Conservation (phyloP, 2,329 filamentous ascomycete genomes). For the Gaeumannomyces tritici region DNA sequence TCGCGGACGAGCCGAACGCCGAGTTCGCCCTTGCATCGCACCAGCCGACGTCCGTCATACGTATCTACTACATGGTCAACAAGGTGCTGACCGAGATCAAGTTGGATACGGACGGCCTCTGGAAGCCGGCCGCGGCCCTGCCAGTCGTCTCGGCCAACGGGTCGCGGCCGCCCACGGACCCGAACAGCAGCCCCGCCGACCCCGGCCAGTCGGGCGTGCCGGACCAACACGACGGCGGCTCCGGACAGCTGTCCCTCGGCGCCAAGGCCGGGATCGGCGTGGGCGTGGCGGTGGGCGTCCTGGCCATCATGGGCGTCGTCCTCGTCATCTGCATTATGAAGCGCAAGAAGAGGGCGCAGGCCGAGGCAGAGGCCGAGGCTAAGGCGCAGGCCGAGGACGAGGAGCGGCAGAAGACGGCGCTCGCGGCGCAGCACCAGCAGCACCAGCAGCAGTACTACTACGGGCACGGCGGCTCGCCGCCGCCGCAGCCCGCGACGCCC, state of each 20-base stretch:
- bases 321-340: slow-evolving; percentile 17
- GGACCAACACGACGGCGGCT: not conserved
- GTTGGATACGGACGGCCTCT: slow-evolving; percentile 17
- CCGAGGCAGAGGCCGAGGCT: slow-evolving; percentile 3
- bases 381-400: slow-evolving; percentile 7
- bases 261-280: slow-evolving; percentile 25
- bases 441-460: not conserved
- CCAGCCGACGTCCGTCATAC: slow-evolving; percentile 12
- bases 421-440: slow-evolving; percentile 3
- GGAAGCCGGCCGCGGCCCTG: slow-evolving; percentile 18
- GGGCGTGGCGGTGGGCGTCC: slow-evolving; percentile 21
- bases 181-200: slow-evolving; percentile 2
- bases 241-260: slow-evolving; percentile 19
- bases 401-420: slow-evolving; percentile 1
- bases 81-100: slow-evolving; percentile 20
- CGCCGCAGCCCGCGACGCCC: too few species aligned
- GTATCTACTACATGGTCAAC: slow-evolving; percentile 24
- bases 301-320: slow-evolving; percentile 18
- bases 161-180: slow-evolving; percentile 2
- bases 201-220: not conserved
- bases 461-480: not conserved
- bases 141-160: slow-evolving; percentile 14
- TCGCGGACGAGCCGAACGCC: slow-evolving; percentile 19
- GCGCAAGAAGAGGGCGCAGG: slow-evolving; percentile 12
- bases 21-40: slow-evolving; percentile 20